Evolutionary conservation across 2,329 filamentous ascomycete species (phyloP).

Genomic region (Colletotrichum nymphaeae): DNA sequence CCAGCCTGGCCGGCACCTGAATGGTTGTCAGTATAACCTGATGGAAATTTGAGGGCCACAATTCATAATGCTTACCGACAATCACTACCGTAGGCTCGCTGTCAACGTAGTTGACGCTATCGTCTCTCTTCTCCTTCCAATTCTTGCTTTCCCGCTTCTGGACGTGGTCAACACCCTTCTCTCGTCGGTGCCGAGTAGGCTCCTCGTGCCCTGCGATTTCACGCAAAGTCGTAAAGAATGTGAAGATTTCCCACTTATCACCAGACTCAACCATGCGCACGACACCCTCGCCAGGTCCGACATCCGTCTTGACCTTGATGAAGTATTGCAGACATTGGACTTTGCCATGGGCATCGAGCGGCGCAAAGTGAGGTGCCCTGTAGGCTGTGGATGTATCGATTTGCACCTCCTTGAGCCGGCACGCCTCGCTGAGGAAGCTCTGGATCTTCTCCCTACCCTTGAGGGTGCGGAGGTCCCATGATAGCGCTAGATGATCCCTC

Average conservation of each 20-base stretch:
- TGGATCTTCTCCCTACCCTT: constrained; percentile 54
- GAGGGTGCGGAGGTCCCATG: constrained; percentile 63
- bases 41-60: not conserved
- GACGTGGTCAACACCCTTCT: constrained; percentile 63
- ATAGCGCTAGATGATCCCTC: constrained; percentile 68
- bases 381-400: constrained; percentile 58
- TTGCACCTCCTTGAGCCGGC: constrained; percentile 53
- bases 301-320: constrained; percentile 61
- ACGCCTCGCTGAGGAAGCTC: constrained; percentile 47
- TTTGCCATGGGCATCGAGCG: constrained; percentile 61
- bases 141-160: constrained; percentile 46
- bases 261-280: constrained; percentile 57
- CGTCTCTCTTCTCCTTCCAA: constrained; percentile 37
- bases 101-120: constrained; percentile 29
- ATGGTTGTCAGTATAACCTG: not conserved
- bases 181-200: constrained; percentile 51
- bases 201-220: constrained; percentile 63
- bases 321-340: constrained; percentile 68
- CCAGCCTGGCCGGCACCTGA: constrained; percentile 61
- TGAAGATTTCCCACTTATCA: constrained; percentile 64
- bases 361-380: constrained; percentile 54
- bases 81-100: constrained; percentile 36
- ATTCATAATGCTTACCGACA: constrained; percentile 32
- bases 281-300: constrained; percentile 68
- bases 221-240: constrained; percentile 64